Percentiles rank a stretch among this genome's conserved stretches.
Conservation (phyloP, 2,329 filamentous ascomycete species). For the Claviceps maximensis region DNA sequence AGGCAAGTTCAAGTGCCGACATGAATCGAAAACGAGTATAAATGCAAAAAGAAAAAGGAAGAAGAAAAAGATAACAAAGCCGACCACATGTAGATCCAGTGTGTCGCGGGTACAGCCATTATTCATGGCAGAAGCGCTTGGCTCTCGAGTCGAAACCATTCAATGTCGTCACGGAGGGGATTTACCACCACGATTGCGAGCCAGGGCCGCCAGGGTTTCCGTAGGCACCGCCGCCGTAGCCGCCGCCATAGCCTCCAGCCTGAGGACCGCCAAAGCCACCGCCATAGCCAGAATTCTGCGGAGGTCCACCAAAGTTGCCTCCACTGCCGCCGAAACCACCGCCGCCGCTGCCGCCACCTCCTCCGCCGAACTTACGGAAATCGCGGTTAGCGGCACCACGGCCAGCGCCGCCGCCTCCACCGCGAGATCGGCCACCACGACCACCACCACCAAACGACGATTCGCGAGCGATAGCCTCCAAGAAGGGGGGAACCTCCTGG, state of each 20-base stretch:
- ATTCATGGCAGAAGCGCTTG: neutral
- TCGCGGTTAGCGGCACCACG: conserved; percentile 70
- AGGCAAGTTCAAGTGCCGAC: neutral
- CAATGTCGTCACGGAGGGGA: conserved; percentile 1
- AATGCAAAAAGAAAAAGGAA: neutral
- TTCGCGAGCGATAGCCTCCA: conserved; percentile 95
- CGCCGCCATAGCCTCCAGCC: conserved; percentile 26
- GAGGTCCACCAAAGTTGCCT: conserved; percentile 18
- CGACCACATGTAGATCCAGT: neutral
- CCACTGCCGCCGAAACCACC: conserved; percentile 28
- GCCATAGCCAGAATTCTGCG: conserved; percentile 24
- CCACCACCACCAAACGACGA: conserved; percentile 55
- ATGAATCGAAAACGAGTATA: neutral
- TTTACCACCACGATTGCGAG: conserved; percentile 54
- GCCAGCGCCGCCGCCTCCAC: conserved; percentile 41
- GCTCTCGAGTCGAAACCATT: neutral
- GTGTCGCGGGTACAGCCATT: conserved; percentile 7
- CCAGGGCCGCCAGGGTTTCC: conserved; percentile 58
- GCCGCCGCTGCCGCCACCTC: conserved; percentile 30
- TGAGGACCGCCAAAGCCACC: conserved; percentile 20
- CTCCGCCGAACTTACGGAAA: conserved; percentile 67
- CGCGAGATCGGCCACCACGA: conserved; percentile 38
- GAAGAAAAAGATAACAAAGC: conserved; percentile 5
- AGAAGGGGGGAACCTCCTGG: conserved; percentile 86
- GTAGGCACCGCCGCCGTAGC: conserved; percentile 33